Conservation (phyloP, 257 asterid species). For the Solanum tacnaense region DNA sequence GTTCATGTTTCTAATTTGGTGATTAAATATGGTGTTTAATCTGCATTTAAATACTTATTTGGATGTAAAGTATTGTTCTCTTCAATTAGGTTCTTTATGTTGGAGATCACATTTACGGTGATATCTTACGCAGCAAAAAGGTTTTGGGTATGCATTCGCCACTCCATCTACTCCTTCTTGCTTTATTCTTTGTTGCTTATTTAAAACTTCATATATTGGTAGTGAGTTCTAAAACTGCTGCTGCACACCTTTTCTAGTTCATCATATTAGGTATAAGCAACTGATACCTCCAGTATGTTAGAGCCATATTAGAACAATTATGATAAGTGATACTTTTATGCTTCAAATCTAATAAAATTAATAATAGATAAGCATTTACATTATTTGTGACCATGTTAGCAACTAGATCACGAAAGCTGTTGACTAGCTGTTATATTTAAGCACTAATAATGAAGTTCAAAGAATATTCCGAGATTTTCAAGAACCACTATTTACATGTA, state of each 20-base stretch:
- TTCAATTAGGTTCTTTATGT: constrained; percentile 79
- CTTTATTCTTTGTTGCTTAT: neutral
- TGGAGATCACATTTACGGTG: constrained; percentile 99
- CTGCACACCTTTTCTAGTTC: neutral
- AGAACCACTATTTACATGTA: neutral
- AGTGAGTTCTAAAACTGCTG: neutral
- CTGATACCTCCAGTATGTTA: neutral
- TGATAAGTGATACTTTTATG: neutral
- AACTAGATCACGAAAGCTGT: neutral
- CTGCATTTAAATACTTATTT: neutral
- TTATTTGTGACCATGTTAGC: neutral
- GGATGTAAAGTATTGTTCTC: constrained; percentile 5
- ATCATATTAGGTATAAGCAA: neutral
- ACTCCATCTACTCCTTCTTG: neutral
- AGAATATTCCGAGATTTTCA: neutral
- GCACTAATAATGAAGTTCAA: neutral
- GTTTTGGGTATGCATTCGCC: constrained; percentile 54
- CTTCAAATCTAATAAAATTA: neutral
- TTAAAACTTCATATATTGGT: neutral
- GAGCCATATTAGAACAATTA: neutral
- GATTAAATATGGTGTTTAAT: neutral
- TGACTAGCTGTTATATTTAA: neutral
- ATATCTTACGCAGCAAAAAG: constrained; percentile 92
- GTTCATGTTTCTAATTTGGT: constrained; percentile 1
- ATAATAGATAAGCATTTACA: neutral